Base-by-base conservation (phyloP, 2,329 filamentous ascomycete species). In the Conoideocrella luteorostrata region DNA sequence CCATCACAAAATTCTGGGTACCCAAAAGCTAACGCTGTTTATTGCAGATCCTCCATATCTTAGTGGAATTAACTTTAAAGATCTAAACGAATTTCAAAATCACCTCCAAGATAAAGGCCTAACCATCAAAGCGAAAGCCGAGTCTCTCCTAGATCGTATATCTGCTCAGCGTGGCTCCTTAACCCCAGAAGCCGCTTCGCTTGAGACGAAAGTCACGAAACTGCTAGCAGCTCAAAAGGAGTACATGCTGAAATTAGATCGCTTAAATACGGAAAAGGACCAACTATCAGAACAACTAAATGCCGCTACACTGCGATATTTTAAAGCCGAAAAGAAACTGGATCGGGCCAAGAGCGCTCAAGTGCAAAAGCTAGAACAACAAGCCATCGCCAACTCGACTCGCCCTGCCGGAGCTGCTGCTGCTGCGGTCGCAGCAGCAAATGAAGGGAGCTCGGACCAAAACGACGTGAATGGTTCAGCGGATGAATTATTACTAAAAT, bases 281-380 rank as follows among this genome's bases (percentile, higher is more conserved):
- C 82, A 87, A 53, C 73, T 95, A 4, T 88, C 88, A 37, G 86
- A 93, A 56, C 85, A 91, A 49, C 72, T 97, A 17, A 91, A 97
- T 59, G 84, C 80, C 26, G 93, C 91, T 13, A 95, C 89, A 5
- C 72, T 95, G 47, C 80, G 93, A 51, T 97, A 95, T 58, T 88
- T 97, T 70, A 87, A 94, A 53, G 93, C 93, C 0, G 93, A 98
- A 63, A 94, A 95, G 70, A 93, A 89, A 61, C 72, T 97, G 41
- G 93, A 98, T 61, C 81, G 93, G 34, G 80, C 85, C 20, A 91
- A 88, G 64, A 98, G 93, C 59, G 70, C 82, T 13, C 89, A 95
- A 45, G 89, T 96, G 2, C 86, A 90, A 49, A 95, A 95, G 61
- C 67, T 98, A 47, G 93, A 97, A 62, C 86, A 88, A 56, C 88